Evolutionary conservation across 768 basidiomycete genomes (phyloP), one percentile per base, ranked within the genome.

Genomic region (Lyophyllum shimeji): DNA sequence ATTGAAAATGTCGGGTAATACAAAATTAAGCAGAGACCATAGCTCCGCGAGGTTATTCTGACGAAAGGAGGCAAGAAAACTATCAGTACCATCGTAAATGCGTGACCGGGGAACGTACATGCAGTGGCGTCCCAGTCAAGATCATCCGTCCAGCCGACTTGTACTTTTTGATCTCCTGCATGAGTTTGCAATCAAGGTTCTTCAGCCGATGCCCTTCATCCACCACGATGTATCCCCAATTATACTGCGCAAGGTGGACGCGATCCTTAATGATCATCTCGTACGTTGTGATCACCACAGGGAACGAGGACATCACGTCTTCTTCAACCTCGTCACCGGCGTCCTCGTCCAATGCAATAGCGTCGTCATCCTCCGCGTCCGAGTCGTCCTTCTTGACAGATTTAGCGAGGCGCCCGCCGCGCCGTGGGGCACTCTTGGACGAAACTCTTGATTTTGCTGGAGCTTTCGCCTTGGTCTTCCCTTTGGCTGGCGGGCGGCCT

Each of bases 151-250:
- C 92, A 0, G 89, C 93, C 52, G 86, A 86, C 1, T 76, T 74
- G 67, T 94, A 95, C 63, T 85, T 84, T 74, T 95, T 95, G 62
- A 99, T 89, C 69, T 96, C 93, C 55, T 81, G 80, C 71, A 98
- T 91, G 15, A 98, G 82, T 74, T 84, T 88, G 71, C 93, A 94
- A 65, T 98, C 84, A 55, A 96, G 77, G 65, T 99, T 99, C 77
- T 98, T 98, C 67, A 99, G 70, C 21, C 96, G 79, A 71, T 99
- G 97, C 0, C 96, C 93, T 71, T 96, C 93, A 67, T 95, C 93
- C 2, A 99, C 96, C 56, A 98, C 92, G 67, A 98, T 93, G 67
- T 95, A 97, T 23, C 90, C 86, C 89, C 89, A 93, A 42, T 82
- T 73, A 67, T 90, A 90, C 56, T 79, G 80, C 0, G 71, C 61